Evolutionary conservation across 257 asterid species (phyloP).

Genomic region (Petrea volubilis): DNA sequence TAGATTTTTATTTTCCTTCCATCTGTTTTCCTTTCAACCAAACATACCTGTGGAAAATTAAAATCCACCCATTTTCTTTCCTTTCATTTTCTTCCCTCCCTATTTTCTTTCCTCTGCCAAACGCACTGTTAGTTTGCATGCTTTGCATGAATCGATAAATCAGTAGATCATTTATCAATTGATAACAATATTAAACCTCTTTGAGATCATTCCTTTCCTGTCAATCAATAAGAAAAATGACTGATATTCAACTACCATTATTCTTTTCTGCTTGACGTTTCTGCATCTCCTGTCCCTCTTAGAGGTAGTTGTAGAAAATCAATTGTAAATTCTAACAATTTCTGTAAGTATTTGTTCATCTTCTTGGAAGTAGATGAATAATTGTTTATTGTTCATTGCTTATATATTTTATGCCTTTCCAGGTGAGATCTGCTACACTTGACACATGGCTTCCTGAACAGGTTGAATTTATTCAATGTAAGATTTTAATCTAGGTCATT

Average conservation of each 20-base stretch:
- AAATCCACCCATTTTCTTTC: too few species aligned
- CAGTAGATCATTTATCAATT: background rate
- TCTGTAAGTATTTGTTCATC: background rate
- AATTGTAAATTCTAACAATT: background rate
- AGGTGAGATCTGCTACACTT: slow-evolving; percentile 86
- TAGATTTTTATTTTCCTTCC: too few species aligned
- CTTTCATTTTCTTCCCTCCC: too few species aligned
- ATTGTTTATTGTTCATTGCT: slow-evolving; percentile 3
- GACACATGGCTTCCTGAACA: slow-evolving; percentile 92
- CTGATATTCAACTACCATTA: background rate
- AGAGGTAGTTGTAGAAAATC: background rate
- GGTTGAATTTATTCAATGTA: slow-evolving; percentile 75
- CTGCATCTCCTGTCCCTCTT: background rate
- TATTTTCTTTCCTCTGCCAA: too few species aligned
- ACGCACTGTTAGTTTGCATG: too few species aligned
- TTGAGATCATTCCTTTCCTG: background rate
- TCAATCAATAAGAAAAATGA: background rate
- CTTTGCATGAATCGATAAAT: background rate
- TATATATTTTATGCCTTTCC: slow-evolving; percentile 21
- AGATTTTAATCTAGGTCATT: slow-evolving; percentile 20
- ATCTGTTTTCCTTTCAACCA: too few species aligned
- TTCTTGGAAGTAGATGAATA: background rate
- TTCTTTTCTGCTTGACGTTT: background rate
- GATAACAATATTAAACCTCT: background rate
- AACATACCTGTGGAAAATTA: too few species aligned